These are phyloP conservation scores for Kwoniella sp. DNA, from an alignment of 768 basidiomycete genomes.

Conservation along the genomic window DNA sequence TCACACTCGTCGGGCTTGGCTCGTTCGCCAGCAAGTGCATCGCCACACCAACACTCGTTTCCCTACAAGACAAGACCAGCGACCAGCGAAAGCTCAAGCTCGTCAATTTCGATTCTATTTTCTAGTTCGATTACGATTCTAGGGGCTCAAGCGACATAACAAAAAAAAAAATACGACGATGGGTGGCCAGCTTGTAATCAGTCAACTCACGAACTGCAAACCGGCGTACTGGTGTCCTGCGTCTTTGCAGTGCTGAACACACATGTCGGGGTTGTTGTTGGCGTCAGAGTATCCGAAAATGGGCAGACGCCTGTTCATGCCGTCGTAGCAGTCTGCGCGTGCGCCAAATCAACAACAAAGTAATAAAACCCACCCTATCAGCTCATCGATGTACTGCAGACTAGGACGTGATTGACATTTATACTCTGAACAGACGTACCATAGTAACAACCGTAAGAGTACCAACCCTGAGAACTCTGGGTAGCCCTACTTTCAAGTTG, in stretches of 20 bases:
- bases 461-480: conserved; percentile 29
- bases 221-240: conserved; percentile 28
- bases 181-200: too few species aligned
- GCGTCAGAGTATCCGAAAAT: conserved; percentile 22
- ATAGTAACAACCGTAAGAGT: conserved; percentile 34
- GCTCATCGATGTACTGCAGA: too few species aligned
- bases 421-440: too few species aligned
- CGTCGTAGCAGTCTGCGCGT: conserved; percentile 29
- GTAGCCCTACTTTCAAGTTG: conserved; percentile 20
- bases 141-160: too few species aligned
- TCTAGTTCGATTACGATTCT: too few species aligned
- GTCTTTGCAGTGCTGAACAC: conserved; percentile 23
- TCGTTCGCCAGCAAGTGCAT: conserved; percentile 20
- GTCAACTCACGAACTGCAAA: conserved; percentile 32
- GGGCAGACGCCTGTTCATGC: conserved; percentile 35
- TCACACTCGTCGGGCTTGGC: conserved; percentile 22
- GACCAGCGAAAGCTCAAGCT: too few species aligned
- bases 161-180: too few species aligned
- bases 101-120: too few species aligned
- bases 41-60: conserved; percentile 33
- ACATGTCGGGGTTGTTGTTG: conserved; percentile 30
- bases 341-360: too few species aligned
- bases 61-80: too few species aligned
- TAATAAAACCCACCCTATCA: too few species aligned
- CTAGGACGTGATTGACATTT: too few species aligned